Conservation (phyloP, 345 rosid species). For the Passiflora organensis region DNA sequence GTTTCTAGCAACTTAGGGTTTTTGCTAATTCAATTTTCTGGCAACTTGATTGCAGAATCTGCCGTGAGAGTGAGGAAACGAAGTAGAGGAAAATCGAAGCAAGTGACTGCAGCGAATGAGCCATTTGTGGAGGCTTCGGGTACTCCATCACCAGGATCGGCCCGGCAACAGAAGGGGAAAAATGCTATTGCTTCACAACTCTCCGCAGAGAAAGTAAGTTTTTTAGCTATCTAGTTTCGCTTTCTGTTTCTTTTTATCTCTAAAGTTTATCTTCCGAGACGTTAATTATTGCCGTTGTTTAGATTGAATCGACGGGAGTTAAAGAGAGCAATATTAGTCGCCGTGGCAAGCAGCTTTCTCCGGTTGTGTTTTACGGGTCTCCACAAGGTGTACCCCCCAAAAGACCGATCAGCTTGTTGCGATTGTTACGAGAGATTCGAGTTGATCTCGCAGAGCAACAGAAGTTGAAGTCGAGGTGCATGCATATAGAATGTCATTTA, state of each 20-base stretch:
- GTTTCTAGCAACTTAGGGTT: neutral
- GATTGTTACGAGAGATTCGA: conserved; percentile 70
- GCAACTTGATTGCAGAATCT: conserved; percentile 43
- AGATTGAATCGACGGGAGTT: conserved; percentile 41
- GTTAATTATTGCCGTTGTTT: conserved; percentile 8
- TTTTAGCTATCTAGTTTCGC: neutral
- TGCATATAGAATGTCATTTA: neutral
- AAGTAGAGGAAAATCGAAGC: conserved; percentile 38
- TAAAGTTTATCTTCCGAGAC: neutral
- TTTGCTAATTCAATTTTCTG: neutral
- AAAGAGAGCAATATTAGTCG: conserved; percentile 16
- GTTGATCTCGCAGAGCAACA: conserved; percentile 69
- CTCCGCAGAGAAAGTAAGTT: conserved; percentile 32
- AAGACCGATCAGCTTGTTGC: conserved; percentile 74
- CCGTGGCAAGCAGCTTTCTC: conserved; percentile 54
- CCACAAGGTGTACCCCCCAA: conserved; percentile 92
- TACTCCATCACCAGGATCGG: conserved; percentile 35
- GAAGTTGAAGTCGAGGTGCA: conserved; percentile 50
- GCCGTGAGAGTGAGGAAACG: conserved; percentile 70
- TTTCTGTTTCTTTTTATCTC: neutral
- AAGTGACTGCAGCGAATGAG: conserved; percentile 24
- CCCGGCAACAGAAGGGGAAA: conserved; percentile 15
- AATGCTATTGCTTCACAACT: conserved; percentile 23
- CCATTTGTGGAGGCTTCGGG: conserved; percentile 21
- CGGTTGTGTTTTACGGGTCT: conserved; percentile 86